Conservation (phyloP, 306 rosid genomes). For the Boehmeria nivea region DNA sequence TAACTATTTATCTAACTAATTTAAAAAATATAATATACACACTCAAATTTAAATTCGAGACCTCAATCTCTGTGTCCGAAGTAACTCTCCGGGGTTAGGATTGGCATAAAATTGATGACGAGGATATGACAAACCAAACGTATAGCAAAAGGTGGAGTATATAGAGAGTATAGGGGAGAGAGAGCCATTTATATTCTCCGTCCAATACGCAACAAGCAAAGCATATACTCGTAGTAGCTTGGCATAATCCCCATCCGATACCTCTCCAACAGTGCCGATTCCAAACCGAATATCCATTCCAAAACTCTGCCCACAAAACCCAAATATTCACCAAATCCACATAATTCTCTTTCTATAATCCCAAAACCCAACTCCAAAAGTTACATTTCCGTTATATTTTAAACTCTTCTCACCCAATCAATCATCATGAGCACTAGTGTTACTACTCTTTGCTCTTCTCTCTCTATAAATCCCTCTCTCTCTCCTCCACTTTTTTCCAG, state of each 20-base stretch:
- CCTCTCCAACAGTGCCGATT: constrained; percentile 21
- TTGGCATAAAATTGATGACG: no score
- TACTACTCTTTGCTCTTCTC: no score
- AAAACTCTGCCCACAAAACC: background rate
- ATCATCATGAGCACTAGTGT: constrained; percentile 36
- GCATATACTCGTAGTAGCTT: constrained; percentile 40
- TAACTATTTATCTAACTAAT: no score
- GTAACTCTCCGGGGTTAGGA: no score
- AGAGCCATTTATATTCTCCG: background rate
- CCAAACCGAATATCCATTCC: constrained; percentile 44
- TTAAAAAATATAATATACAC: no score
- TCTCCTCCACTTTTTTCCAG: constrained; percentile 44
- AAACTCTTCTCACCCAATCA: constrained; percentile 5
- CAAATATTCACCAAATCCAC: background rate
- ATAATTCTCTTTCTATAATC: constrained; percentile 24
- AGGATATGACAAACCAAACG: no score
- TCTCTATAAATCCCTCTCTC: constrained; percentile 66
- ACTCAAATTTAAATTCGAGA: no score
- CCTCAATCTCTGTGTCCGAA: no score
- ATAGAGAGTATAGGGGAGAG: no score
- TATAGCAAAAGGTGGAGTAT: no score
- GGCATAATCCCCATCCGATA: constrained; percentile 26
- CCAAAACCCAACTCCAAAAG: background rate
- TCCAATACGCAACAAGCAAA: background rate
- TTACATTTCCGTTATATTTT: constrained; percentile 12